Evolutionary conservation across 2,329 filamentous ascomycete genomes (phyloP).

Genomic region (Rugonectria rugulosa): DNA sequence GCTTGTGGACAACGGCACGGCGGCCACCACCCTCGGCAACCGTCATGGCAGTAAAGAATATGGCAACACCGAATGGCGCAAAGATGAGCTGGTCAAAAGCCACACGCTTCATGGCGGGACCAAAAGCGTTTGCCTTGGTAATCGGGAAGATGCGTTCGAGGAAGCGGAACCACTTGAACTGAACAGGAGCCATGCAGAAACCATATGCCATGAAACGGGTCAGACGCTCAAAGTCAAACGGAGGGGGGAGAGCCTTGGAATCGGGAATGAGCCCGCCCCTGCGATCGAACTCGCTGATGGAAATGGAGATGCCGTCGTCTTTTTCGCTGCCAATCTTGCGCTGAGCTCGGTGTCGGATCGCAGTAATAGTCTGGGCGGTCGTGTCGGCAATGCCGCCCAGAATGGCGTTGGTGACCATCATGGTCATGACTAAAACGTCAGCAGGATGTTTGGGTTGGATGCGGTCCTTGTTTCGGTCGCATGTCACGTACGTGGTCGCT

Average conservation of each 20-base stretch:
- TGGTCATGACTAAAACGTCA: slow-evolving; percentile 77
- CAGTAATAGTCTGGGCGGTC: slow-evolving; percentile 90
- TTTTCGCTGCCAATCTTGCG: slow-evolving; percentile 69
- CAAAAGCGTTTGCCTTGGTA: slow-evolving; percentile 75
- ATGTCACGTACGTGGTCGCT: slow-evolving; percentile 74
- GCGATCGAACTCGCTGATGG: slow-evolving; percentile 86
- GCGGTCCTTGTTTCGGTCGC: neutral
- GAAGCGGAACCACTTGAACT: slow-evolving; percentile 96
- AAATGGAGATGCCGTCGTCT: slow-evolving; percentile 80
- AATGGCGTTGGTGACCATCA: slow-evolving; percentile 98
- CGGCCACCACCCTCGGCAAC: slow-evolving; percentile 89
- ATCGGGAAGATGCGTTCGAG: slow-evolving; percentile 84
- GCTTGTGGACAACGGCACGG: slow-evolving; percentile 80
- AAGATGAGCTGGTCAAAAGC: slow-evolving; percentile 93
- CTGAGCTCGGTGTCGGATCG: slow-evolving; percentile 73
- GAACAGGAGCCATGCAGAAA: slow-evolving; percentile 93
- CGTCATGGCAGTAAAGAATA: slow-evolving; percentile 97
- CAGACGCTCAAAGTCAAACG: slow-evolving; percentile 94
- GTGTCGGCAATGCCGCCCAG: slow-evolving; percentile 96
- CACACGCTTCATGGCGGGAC: slow-evolving; percentile 86
- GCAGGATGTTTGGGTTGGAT: slow-evolving; percentile 8
- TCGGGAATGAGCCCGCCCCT: slow-evolving; percentile 79
- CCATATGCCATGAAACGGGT: slow-evolving; percentile 97
- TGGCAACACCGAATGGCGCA: slow-evolving; percentile 83
- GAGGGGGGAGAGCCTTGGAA: slow-evolving; percentile 70